These are phyloP conservation scores for Nitzschia sp. DNA, from an alignment of 108 stramenopile species.

Conservation along the genomic window DNA sequence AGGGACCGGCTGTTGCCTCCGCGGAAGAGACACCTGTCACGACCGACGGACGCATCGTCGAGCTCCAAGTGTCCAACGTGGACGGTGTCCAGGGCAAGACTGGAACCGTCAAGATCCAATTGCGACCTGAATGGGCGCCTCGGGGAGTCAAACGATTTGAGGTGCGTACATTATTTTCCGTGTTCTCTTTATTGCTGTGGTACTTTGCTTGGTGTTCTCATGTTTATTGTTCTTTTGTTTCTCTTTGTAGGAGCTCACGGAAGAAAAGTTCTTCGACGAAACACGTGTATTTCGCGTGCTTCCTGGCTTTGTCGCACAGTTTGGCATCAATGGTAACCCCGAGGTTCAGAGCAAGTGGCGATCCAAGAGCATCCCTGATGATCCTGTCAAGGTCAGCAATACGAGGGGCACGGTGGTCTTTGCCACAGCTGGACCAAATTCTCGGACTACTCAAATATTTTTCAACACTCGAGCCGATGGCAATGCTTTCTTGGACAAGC, in stretches of 20 bases:
- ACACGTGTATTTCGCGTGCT: slow-evolving; percentile 90
- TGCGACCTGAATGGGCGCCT: slow-evolving; percentile 80
- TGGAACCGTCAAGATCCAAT: slow-evolving; percentile 68
- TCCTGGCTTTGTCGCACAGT: slow-evolving; percentile 89
- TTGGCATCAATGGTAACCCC: slow-evolving; percentile 89
- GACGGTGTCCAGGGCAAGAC: slow-evolving; percentile 60
- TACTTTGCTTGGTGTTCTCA: background rate
- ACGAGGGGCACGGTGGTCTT: slow-evolving; percentile 84
- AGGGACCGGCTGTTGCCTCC: slow-evolving; percentile 3
- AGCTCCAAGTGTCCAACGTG: slow-evolving; percentile 70
- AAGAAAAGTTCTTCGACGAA: slow-evolving; percentile 60
- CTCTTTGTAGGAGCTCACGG: slow-evolving; percentile 41
- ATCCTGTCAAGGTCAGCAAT: slow-evolving; percentile 85
- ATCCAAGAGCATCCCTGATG: slow-evolving; percentile 62
- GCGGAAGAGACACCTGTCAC: slow-evolving; percentile 17
- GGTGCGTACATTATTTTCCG: slow-evolving; percentile 18
- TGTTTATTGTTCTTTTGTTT: background rate
- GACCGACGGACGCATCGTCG: slow-evolving; percentile 37
- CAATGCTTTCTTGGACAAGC: slow-evolving; percentile 90
- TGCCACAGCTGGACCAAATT: slow-evolving; percentile 90
- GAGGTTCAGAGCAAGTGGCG: slow-evolving; percentile 69
- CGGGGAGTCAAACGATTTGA: slow-evolving; percentile 75
- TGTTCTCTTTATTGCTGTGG: background rate
- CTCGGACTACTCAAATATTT: slow-evolving; percentile 92
- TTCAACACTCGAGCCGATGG: slow-evolving; percentile 60